Base-by-base conservation (phyloP, 495 filamentous ascomycete species). In the Podospora didyma region DNA sequence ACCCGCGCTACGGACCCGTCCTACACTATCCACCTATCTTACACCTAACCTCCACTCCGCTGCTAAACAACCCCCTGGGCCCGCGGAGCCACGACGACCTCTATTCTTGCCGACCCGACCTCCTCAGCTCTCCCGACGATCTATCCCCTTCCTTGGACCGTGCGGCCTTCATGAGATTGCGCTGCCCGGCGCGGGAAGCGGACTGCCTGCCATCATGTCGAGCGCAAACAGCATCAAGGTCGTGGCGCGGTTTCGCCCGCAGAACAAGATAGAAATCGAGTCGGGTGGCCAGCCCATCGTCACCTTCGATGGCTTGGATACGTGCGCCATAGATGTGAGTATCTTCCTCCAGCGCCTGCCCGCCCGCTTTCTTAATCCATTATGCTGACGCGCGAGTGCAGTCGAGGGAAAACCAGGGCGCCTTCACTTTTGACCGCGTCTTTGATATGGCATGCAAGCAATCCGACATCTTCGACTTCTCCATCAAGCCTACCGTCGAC, bases 381-480 rank as follows among this genome's bases (percentile, higher is more conserved):
- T 16, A 35, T 58, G 22, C 52, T 61, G 35, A 37, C 45, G 7
- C 17, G 22, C 31, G 22, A 21, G 7, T 41, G 19, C 68, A 97
- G 90, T 96, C 91, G 57, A 82, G 77, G 65, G 94, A 97, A 65
- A 88, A 86, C 57, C 72, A 84, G 22, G 92, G 89, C 26, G 78
- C 86, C 69, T 98, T 98, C 70, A 98, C 94, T 51, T 98, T 97
- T 72, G 94, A 98, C 69, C 89, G 93, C 28, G 91, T 97, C 53
- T 98, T 98, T 77, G 88, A 88, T 69, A 97, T 96, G 87, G 77
- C 84, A 69, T 90, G 89, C 55, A 81, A 83, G 60, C 94, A 98
- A 69, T 75, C 74, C 59, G 91, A 97, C 74, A 88, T 98, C 62
- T 98, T 98, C 77, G 87, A 97, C 68, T 98, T 90, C 78, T 97